Percentiles rank a stretch among this genome's conserved stretches.
phyloP scores from a whole-genome alignment of 148 eudicot species.

The Agrostemma githago region DNA sequence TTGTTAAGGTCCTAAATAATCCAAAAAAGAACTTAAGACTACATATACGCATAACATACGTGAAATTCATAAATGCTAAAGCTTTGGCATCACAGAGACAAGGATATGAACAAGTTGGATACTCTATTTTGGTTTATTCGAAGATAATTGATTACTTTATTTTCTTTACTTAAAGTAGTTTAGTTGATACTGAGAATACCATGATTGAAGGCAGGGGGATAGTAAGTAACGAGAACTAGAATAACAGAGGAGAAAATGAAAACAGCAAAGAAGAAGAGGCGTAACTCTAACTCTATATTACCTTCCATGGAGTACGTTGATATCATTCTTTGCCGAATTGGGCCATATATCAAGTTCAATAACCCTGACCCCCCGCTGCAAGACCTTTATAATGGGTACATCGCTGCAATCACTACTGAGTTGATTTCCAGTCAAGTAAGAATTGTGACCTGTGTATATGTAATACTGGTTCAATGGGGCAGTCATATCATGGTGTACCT shows the following conservation, averaged over 20 bases:
- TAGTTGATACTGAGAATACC: neutral
- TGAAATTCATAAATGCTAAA: neutral
- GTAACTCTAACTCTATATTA: slow-evolving; percentile 14
- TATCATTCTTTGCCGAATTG: slow-evolving; percentile 65
- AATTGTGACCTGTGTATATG: slow-evolving; percentile 94
- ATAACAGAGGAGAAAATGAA: neutral
- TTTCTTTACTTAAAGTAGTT: neutral
- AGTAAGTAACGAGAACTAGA: neutral
- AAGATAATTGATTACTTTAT: neutral
- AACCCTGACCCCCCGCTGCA: slow-evolving; percentile 79
- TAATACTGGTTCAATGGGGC: slow-evolving; percentile 92
- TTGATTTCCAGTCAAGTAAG: slow-evolving; percentile 88
- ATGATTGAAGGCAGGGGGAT: neutral
- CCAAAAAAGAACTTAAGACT: neutral
- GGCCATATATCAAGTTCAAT: slow-evolving; percentile 98
- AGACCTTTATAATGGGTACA: slow-evolving; percentile 71
- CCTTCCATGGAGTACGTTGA: slow-evolving; percentile 96
- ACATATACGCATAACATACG: neutral
- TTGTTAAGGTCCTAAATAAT: slow-evolving; percentile 70
- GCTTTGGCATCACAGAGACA: neutral
- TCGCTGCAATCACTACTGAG: slow-evolving; percentile 90
- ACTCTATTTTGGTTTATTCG: neutral
- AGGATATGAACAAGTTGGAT: neutral
- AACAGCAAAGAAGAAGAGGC: neutral
- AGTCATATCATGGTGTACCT: slow-evolving; percentile 99